Evolutionary conservation across 345 rosid genomes (phyloP).

Genomic region (Euclidium syriacum): DNA sequence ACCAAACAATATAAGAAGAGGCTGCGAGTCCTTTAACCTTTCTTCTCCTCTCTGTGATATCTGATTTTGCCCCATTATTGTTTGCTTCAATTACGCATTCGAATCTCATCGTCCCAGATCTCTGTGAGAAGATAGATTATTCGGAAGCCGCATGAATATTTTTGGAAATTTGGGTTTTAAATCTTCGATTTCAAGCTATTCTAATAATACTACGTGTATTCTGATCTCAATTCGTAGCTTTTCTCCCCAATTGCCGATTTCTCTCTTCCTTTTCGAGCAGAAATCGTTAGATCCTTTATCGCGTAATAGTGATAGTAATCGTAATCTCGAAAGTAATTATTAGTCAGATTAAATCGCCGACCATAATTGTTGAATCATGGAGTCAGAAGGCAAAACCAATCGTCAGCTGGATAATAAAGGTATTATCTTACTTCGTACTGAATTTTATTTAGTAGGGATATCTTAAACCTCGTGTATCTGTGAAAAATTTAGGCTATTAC

Average conservation of each 20-base stretch:
- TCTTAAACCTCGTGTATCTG: neutral
- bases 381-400: slow-evolving; percentile 53
- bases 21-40: slow-evolving; percentile 7
- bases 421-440: slow-evolving; percentile 16
- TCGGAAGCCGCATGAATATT: slow-evolving; percentile 74
- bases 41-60: neutral
- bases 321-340: neutral
- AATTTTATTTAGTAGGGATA: neutral
- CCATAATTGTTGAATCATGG: slow-evolving; percentile 50
- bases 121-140: neutral
- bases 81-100: neutral
- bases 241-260: slow-evolving; percentile 64
- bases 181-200: slow-evolving; percentile 52
- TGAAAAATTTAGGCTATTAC: neutral
- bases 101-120: slow-evolving; percentile 11
- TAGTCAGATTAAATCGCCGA: slow-evolving; percentile 10
- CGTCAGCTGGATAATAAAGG: slow-evolving; percentile 63
- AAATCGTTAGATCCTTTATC: slow-evolving; percentile 46
- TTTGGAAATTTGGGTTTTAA: slow-evolving; percentile 53
- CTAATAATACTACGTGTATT: slow-evolving; percentile 34
- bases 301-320: neutral
- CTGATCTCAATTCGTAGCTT: slow-evolving; percentile 62
- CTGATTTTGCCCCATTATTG: slow-evolving; percentile 9
- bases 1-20: slow-evolving; percentile 13
- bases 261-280: slow-evolving; percentile 46